Evolutionary conservation across 2,329 filamentous ascomycete genomes (phyloP).

Genomic region (Leptographium lundbergii): DNA sequence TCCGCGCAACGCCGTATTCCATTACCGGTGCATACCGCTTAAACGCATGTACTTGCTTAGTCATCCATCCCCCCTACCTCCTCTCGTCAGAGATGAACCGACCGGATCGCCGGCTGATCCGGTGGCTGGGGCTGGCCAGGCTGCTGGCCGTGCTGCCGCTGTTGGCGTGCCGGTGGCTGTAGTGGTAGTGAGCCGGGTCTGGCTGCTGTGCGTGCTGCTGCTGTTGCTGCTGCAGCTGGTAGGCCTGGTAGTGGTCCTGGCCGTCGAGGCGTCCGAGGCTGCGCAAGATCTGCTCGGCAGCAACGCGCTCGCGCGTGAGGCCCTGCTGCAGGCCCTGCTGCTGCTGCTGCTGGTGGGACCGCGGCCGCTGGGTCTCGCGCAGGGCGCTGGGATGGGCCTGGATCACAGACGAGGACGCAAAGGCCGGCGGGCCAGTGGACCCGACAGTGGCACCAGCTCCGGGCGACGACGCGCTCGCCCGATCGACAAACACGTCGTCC

Average conservation of each 20-base stretch:
- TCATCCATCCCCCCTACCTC: background rate
- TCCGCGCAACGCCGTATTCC: too few species aligned
- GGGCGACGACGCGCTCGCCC: background rate
- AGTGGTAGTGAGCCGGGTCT: background rate
- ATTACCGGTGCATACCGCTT: background rate
- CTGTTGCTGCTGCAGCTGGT: background rate
- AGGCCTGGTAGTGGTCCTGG: background rate
- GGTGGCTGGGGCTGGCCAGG: background rate
- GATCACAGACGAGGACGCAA: conserved; percentile 1
- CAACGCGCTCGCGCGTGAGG: background rate
- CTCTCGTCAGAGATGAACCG: background rate
- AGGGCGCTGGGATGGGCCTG: conserved; percentile 25
- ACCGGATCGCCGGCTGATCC: background rate
- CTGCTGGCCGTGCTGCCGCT: background rate
- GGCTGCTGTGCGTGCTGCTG: background rate
- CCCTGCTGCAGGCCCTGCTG: conserved; percentile 9
- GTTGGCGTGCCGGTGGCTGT: background rate
- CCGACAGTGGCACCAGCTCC: too few species aligned
- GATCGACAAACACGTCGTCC: conserved; percentile 13
- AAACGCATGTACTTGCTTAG: background rate
- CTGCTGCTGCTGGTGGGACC: conserved; percentile 19
- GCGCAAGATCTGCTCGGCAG: conserved; percentile 1
- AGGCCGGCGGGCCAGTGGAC: too few species aligned
- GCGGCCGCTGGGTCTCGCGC: conserved; percentile 21
- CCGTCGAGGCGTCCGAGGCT: conserved; percentile 1